Evolutionary conservation across 1,284 basidiomycete species (phyloP).

Genomic region (Xerocomus cyaneibrunnescens): DNA sequence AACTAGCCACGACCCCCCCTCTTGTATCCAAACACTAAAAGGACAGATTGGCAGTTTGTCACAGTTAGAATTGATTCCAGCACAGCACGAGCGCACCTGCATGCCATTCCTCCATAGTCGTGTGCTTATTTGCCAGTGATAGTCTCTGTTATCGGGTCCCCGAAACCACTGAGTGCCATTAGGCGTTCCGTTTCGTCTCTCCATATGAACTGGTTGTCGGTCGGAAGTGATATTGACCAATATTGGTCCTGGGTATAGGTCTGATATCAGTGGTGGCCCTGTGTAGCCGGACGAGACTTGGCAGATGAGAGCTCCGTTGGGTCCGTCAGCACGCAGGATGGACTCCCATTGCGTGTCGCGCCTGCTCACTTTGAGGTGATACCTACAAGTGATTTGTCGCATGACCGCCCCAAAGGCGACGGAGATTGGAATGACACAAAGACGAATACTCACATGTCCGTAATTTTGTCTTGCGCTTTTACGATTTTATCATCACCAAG

Average conservation of each 20-base stretch:
- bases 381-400: slow-evolving; percentile 14
- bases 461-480: slow-evolving; percentile 27
- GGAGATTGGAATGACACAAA: not conserved
- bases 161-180: slow-evolving; percentile 22
- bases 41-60: not conserved
- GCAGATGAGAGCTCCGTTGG: slow-evolving; percentile 19
- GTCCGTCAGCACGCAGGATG: slow-evolving; percentile 19
- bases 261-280: slow-evolving; percentile 15
- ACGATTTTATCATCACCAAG: slow-evolving; percentile 25
- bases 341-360: slow-evolving; percentile 22
- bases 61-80: not conserved
- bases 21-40: slow-evolving; percentile 22
- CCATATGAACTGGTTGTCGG: slow-evolving; percentile 6
- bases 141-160: slow-evolving; percentile 23
- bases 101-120: slow-evolving; percentile 22
- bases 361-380: slow-evolving; percentile 24
- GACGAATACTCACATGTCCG: slow-evolving; percentile 15
- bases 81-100: slow-evolving; percentile 19
- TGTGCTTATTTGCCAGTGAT: slow-evolving; percentile 20
- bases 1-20: slow-evolving; percentile 28
- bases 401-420: not conserved
- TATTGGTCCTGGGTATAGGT: slow-evolving; percentile 5
- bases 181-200: slow-evolving; percentile 11
- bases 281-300: slow-evolving; percentile 24
- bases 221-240: slow-evolving; percentile 19